phyloP scores from a whole-genome alignment of 2,329 filamentous ascomycete species.

The Triangularia setosa region DNA sequence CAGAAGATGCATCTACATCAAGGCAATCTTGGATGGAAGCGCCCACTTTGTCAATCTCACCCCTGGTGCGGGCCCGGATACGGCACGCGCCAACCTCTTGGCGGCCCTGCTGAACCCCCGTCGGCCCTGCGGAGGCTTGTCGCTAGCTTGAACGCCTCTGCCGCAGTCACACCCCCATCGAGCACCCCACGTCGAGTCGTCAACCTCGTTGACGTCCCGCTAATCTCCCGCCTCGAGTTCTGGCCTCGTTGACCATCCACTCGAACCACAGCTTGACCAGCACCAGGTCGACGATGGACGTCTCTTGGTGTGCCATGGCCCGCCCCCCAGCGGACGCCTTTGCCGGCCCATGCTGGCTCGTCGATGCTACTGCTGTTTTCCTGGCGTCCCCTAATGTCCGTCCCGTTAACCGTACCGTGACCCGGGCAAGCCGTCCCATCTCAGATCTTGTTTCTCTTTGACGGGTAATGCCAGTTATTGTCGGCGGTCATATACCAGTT shows the following conservation, averaged over 20 bases:
- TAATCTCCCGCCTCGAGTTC: constrained; percentile 13
- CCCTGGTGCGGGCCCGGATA: constrained; percentile 1
- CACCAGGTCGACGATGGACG: neutral
- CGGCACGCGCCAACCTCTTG: constrained; percentile 9
- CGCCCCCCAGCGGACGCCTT: neutral
- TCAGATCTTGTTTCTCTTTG: neutral
- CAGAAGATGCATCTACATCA: neutral
- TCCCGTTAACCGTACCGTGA: neutral
- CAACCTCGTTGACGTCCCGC: neutral
- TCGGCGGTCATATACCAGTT: neutral
- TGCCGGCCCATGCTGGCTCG: neutral
- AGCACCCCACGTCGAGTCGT: constrained; percentile 18
- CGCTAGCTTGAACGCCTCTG: constrained; percentile 16
- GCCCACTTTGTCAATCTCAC: neutral
- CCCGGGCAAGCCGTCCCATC: neutral
- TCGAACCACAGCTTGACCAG: constrained; percentile 12
- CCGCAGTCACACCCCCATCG: constrained; percentile 10
- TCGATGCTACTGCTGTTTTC: neutral
- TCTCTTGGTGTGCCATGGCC: neutral
- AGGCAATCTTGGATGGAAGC: constrained; percentile 11
- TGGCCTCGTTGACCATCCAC: neutral
- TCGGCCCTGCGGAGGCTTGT: neutral
- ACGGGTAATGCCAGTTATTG: neutral
- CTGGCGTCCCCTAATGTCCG: neutral
- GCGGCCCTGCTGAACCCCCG: constrained; percentile 7